Evolutionary conservation across 768 basidiomycete species (phyloP), one percentile per base, ranked within the genome.

Genomic region (Gelatoporia subvermispora): DNA sequence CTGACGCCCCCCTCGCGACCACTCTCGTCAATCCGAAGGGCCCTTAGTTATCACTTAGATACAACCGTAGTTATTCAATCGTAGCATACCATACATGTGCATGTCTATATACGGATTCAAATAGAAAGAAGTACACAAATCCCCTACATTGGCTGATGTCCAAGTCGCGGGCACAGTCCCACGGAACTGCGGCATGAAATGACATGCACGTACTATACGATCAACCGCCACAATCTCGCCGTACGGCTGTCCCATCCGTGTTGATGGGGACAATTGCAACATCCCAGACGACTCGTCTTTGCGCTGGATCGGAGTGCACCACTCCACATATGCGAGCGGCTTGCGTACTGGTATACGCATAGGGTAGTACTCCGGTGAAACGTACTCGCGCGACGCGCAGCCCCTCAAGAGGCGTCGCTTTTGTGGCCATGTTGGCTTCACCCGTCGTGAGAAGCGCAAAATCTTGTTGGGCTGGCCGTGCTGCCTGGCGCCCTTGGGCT

Each of bases 291-390:
- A 15, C 2, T 18, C 9, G 16, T 50, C 43, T 3, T 40, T 3
- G 17, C 23, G 35, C 2, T 34, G 43, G 31, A 50, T 35, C 2
- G 42, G 36, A 1, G 49, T 50, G 38, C 44, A 50, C 49, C 49
- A 50, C n/a, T 50, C 43, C 24, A 50, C 49, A 18, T 49, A 49
- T 2, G 41, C 48, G 5, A 49, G 35, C 20, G 48, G 48, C n/a
- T n/a, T n/a, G n/a, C n/a, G n/a, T n/a, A n/a, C n/a, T n/a, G n/a
- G n/a, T n/a, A n/a, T n/a, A n/a, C n/a, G n/a, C n/a, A n/a, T n/a
- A n/a, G n/a, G n/a, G n/a, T n/a, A n/a, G n/a, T n/a, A n/a, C n/a
- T n/a, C n/a, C n/a, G n/a, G n/a, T n/a, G n/a, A n/a, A n/a, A n/a
- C n/a, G n/a, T n/a, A n/a, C n/a, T n/a, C n/a, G n/a, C n/a, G n/a